A percentile compares a stretch with the other conserved stretches of the same genome.
Evolutionary conservation across 305 asterid species (phyloP).

Genomic region (Fraxinus platypoda): DNA sequence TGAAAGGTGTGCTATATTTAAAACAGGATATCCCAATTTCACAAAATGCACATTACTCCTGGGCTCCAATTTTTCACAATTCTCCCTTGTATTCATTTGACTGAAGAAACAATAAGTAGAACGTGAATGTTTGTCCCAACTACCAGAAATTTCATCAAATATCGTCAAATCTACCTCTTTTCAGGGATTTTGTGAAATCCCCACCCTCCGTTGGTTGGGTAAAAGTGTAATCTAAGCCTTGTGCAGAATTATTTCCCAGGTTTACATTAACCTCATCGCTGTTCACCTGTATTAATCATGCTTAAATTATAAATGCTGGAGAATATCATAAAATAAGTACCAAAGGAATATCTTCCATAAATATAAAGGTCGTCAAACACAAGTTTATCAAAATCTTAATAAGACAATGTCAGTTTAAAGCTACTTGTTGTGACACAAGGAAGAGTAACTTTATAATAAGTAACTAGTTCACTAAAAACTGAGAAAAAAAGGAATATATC

Average conservation of each 20-base stretch:
- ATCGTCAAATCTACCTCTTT: constrained; percentile 54
- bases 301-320: constrained; percentile 3
- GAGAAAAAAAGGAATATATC: neutral
- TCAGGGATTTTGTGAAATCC: constrained; percentile 23
- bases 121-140: constrained; percentile 28
- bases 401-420: neutral
- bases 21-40: constrained; percentile 24
- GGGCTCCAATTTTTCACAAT: constrained; percentile 38
- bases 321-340: neutral
- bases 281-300: constrained; percentile 37
- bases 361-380: neutral
- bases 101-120: constrained; percentile 34
- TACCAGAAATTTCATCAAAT: constrained; percentile 39
- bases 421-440: neutral
- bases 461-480: neutral
- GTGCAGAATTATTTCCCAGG: constrained; percentile 24
- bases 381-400: neutral
- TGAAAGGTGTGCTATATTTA: constrained; percentile 37
- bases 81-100: constrained; percentile 25
- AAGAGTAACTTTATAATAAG: neutral
- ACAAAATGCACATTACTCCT: constrained; percentile 33
- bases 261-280: constrained; percentile 15
- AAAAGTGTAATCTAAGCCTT: constrained; percentile 17
- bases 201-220: constrained; percentile 24
- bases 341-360: neutral